A percentile compares a stretch with the other conserved stretches of the same genome.
phyloP scores from a whole-genome alignment of 345 rosid genomes.

The Reutealis trisperma region DNA sequence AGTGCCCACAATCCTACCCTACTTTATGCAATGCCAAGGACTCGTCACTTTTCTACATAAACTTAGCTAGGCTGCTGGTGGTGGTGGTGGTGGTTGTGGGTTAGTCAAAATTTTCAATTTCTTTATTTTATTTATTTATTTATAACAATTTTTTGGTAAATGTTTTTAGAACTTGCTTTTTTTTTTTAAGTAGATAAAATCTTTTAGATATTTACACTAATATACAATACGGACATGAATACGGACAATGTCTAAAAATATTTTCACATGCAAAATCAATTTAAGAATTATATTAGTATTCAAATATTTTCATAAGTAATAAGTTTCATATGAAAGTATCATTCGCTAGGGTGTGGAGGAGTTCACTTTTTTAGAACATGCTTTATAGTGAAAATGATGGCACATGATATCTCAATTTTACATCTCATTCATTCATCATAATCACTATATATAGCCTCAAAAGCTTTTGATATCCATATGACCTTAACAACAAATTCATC shows the following conservation, averaged over 20 bases:
- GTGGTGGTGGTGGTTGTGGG: constrained; percentile 1
- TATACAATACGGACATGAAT: no score
- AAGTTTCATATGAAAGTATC: no score
- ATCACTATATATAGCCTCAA: not conserved
- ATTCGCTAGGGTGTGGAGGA: no score
- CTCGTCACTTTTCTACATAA: not conserved
- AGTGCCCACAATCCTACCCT: constrained; percentile 16
- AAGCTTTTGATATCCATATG: not conserved
- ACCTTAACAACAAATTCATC: not conserved
- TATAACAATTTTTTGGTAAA: no score
- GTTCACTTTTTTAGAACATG: not conserved
- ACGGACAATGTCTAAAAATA: no score
- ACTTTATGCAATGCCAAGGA: not conserved
- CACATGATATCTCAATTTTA: constrained; percentile 2
- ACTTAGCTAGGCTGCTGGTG: no score
- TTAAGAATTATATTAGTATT: no score
- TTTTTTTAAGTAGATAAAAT: no score
- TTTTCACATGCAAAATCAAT: no score
- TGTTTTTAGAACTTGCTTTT: no score
- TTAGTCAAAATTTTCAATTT: constrained; percentile 16
- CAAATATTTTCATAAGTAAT: no score
- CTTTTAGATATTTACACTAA: no score
- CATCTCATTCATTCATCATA: constrained; percentile 6
- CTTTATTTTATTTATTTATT: not conserved
- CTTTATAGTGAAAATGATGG: not conserved